Base-by-base conservation (phyloP, 208 protist species). In the Crithidia fasciculata region DNA sequence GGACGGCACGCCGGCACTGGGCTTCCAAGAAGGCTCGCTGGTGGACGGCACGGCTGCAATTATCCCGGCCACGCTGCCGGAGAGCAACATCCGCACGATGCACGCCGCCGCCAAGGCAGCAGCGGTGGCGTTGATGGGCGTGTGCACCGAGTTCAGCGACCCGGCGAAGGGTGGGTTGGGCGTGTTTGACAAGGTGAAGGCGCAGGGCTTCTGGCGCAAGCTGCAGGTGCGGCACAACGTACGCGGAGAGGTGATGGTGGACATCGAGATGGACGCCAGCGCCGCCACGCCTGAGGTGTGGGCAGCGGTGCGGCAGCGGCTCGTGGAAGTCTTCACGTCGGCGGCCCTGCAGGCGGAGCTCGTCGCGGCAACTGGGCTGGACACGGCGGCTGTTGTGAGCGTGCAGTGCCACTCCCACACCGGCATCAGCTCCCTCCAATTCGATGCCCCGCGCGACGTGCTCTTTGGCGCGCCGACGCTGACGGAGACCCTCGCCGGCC, bases 191-290 rank as follows among this genome's bases (percentile, higher is more conserved):
- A 97, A 97, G 58, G 58, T 82, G 2, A 85, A 55, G 12, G 83
- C 90, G 9, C 69, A 44, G 10, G 97, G 97, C 9, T 98, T 98
- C 74, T 98, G 94, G 94, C 90, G 97, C 19, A 81, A 86, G 47
- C 56, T 98, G 68, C 92, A 95, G 60, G 80, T 98, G n/a, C 87
- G 95, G 10, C 88, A 95, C 76, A 97, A 95, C 72, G 85, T 92
- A 2, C 71, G 76, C 18, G 92, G 91, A 61, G 94, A 98, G 70
- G 82, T 91, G 44, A 90, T 96, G 86, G 57, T 96, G 28, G 88
- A 93, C 72, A 12, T 94, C 28, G 89, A 94, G 73, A 52, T 93
- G 39, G 86, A 95, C 62, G 63, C 64, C 8, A 76, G 77, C 18
- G 84, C 76, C 47, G 69, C 78, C 5, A 63, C 80, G 4, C 39